phyloP scores from a whole-genome alignment of 345 rosid genomes.

The Aquilaria yunnanensis region DNA sequence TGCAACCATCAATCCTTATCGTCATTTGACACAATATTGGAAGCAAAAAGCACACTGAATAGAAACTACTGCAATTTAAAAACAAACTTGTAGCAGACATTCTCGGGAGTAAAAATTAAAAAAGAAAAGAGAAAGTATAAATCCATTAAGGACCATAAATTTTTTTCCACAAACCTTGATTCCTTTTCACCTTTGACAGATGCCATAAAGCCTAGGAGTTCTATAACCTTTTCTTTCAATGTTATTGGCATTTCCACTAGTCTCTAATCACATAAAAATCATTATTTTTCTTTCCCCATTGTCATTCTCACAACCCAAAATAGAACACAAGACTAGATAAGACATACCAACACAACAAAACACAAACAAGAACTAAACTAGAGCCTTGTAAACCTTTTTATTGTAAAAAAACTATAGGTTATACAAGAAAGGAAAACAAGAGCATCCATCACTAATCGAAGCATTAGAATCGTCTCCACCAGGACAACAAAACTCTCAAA shows the following conservation, averaged over 20 bases:
- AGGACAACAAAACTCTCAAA: too few relatives aligned
- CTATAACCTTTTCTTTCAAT: conserved; percentile 61
- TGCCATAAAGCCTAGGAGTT: conserved; percentile 70
- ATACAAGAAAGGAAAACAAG: too few relatives aligned
- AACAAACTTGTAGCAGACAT: conserved; percentile 11
- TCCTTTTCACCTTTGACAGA: conserved; percentile 84
- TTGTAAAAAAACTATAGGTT: too few relatives aligned
- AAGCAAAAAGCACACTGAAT: conserved; percentile 67
- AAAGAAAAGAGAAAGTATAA: not conserved
- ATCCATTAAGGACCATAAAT: not conserved
- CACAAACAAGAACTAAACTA: too few relatives aligned
- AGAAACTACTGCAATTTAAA: conserved; percentile 55
- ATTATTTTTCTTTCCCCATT: too few relatives aligned
- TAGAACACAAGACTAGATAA: too few relatives aligned
- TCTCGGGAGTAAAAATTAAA: conserved; percentile 9
- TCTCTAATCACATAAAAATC: too few relatives aligned
- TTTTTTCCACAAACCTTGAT: conserved; percentile 46
- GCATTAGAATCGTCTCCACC: too few relatives aligned
- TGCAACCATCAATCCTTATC: conserved; percentile 62
- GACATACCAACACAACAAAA: too few relatives aligned
- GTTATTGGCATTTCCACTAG: conserved; percentile 87
- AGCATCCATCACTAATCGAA: too few relatives aligned
- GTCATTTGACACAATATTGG: conserved; percentile 90
- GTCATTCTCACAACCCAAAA: too few relatives aligned
- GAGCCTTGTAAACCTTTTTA: too few relatives aligned